phyloP scores from a whole-genome alignment of 179 eudicot genomes.

The Drosera spatulata region DNA sequence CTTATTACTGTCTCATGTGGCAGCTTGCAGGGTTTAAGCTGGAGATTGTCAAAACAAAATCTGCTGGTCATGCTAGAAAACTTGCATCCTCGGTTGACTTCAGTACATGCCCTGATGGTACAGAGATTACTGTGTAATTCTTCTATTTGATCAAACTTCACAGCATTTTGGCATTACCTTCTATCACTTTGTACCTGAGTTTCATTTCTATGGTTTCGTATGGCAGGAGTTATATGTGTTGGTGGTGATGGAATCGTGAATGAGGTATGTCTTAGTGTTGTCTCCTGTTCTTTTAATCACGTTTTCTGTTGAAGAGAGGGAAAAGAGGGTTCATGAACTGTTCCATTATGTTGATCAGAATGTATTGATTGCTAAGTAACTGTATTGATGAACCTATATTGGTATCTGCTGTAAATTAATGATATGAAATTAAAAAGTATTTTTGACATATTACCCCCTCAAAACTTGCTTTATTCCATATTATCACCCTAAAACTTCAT shows the following conservation, averaged over 20 bases:
- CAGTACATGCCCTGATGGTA: conserved; percentile 98
- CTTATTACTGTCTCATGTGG: conserved; percentile 21
- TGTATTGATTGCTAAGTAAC: too few relatives aligned
- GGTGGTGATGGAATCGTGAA: conserved; percentile 99
- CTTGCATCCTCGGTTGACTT: conserved; percentile 88
- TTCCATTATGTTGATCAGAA: too few relatives aligned
- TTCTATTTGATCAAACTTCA: too few relatives aligned
- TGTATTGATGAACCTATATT: too few relatives aligned
- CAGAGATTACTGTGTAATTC: background rate
- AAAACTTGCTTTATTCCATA: too few relatives aligned
- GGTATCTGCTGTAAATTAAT: too few relatives aligned
- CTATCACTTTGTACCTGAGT: background rate
- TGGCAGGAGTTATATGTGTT: conserved; percentile 84
- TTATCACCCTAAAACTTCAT: too few relatives aligned
- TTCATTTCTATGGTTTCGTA: conserved; percentile 6
- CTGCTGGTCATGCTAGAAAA: conserved; percentile 93
- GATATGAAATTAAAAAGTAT: too few relatives aligned
- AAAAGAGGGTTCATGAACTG: too few relatives aligned
- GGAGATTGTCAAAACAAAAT: conserved; percentile 90
- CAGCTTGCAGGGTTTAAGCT: conserved; percentile 99
- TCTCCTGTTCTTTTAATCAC: background rate
- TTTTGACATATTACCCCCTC: too few relatives aligned
- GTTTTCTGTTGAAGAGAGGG: background rate
- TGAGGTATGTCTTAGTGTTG: conserved; percentile 45
- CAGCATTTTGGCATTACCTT: too few relatives aligned